phyloP scores from a whole-genome alignment of 1,139 yeast species.

The Casaregolazyma lundiana region DNA sequence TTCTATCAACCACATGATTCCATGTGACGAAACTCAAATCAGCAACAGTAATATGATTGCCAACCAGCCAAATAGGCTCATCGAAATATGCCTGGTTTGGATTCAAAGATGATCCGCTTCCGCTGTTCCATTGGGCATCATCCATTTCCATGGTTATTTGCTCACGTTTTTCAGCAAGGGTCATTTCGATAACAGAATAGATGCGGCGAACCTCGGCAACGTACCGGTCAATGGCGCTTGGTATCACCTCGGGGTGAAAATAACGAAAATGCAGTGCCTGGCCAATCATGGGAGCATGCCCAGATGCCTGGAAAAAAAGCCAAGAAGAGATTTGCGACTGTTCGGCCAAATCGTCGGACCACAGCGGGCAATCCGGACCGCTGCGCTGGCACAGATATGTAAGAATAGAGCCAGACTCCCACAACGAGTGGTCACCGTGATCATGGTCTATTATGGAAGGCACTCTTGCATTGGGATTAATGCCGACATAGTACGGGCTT shows the following conservation, averaged over 20 bases:
- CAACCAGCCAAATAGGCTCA: constrained; percentile 93
- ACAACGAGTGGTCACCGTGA: constrained; percentile 70
- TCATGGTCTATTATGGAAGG: constrained; percentile 91
- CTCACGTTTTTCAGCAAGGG: constrained; percentile 88
- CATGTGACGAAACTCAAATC: constrained; percentile 93
- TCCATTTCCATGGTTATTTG: constrained; percentile 87
- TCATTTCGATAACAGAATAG: constrained; percentile 92
- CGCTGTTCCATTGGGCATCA: constrained; percentile 81
- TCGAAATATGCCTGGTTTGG: constrained; percentile 84
- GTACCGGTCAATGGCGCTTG: constrained; percentile 86
- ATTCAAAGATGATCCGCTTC: constrained; percentile 67
- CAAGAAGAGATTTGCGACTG: constrained; percentile 86
- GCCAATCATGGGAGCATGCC: constrained; percentile 97
- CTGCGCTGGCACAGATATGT: constrained; percentile 72
- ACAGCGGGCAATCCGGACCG: constrained; percentile 57
- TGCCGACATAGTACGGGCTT: constrained; percentile 85
- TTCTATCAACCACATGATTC: constrained; percentile 92
- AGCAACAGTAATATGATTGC: constrained; percentile 85
- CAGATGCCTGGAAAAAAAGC: constrained; percentile 93
- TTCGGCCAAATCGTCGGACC: constrained; percentile 75
- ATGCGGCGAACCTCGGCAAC: constrained; percentile 92
- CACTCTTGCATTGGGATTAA: constrained; percentile 91
- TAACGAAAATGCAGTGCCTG: constrained; percentile 92
- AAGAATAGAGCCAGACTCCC: constrained; percentile 94
- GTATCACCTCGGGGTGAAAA: constrained; percentile 82